Evolutionary conservation across 257 asterid genomes (phyloP), one percentile per base, ranked within the genome.

Genomic region (Gardenia jasminoides): DNA sequence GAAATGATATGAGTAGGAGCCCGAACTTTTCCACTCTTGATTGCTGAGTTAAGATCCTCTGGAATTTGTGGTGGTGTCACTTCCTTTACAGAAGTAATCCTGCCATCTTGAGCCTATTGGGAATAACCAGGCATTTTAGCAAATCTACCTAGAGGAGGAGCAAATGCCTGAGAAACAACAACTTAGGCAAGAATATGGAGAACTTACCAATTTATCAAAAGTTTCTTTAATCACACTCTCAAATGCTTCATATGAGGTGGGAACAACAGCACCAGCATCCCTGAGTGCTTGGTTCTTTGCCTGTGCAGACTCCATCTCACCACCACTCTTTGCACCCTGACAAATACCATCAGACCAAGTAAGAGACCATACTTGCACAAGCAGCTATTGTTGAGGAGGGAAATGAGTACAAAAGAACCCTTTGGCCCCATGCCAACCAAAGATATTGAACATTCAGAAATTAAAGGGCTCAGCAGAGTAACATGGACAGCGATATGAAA

Each of bases 311-410:
- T 96, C 99, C 96, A 96, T 78, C 81, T 96, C 99, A 65, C 97
- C 97, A 73, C 99, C 99, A 89, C 99, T 96, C 88, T 96, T 96
- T 79, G 99, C 99, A 61, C 99, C 99, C 99, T 96, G 86, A 82
- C 72, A 76, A 22, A 78, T 46, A 68, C 56, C 50, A 62, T 65
- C 44, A 78, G 67, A 76, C 48, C 58, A 70, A 67, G 48, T 76
- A 71, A 67, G 48, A 72, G 83, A 82, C 10, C 44, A 43, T 69
- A 15, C 46, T 44, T 36, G 17, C 48, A 24, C 22, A 33, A 74
- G 39, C 31, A 74, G 56, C 76, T 20, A 61, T 24, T 48, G 17
- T 12, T 79, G 54, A 68, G 47, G 74, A 71, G 52, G 52, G 71
- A 56, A 22, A n/a, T 10, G 61, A 10, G 13, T 13, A 70, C 47